Percentiles rank a stretch among this genome's conserved stretches.
These are phyloP conservation scores for Neoascochyta sp. DNA, from an alignment of 2,329 filamentous ascomycete genomes.

Conservation along the genomic window DNA sequence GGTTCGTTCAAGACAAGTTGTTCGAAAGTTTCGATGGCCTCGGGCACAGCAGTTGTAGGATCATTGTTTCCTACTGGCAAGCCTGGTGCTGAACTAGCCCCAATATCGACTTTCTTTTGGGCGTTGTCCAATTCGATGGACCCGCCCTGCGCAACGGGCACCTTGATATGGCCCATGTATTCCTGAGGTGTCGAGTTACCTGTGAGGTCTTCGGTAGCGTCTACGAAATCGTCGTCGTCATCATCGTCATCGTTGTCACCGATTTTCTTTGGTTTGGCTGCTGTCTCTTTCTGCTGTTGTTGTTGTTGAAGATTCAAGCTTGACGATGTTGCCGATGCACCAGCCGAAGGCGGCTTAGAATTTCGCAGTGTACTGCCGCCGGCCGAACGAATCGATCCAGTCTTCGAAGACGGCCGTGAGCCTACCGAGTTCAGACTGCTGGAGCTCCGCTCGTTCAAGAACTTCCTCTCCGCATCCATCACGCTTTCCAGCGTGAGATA, in stretches of 20 bases:
- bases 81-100: conserved; percentile 24
- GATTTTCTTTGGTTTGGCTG: conserved; percentile 5
- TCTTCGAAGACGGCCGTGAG: conserved; percentile 20
- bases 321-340: conserved; percentile 12
- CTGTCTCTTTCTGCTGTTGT: conserved; percentile 8
- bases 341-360: conserved; percentile 11
- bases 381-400: conserved; percentile 18
- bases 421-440: conserved; percentile 26
- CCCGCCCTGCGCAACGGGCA: conserved; percentile 20
- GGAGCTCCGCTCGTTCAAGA: conserved; percentile 41
- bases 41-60: conserved; percentile 19
- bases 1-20: conserved; percentile 27
- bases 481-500: conserved; percentile 79
- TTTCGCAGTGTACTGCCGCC: conserved; percentile 9
- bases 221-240: conserved; percentile 52
- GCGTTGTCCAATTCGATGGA: conserved; percentile 23
- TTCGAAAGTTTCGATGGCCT: conserved; percentile 30
- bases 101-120: conserved; percentile 16
- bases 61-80: conserved; percentile 17
- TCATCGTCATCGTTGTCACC: conserved; percentile 22
- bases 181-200: conserved; percentile 46
- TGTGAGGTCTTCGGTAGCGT: conserved; percentile 52
- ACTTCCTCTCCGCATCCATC: conserved; percentile 67
- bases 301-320: conserved; percentile 16
- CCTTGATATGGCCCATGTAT: conserved; percentile 46